These are phyloP conservation scores for Neopestalotiopsis clavispora DNA, from an alignment of 2,329 filamentous ascomycete species.

Conservation along the genomic window DNA sequence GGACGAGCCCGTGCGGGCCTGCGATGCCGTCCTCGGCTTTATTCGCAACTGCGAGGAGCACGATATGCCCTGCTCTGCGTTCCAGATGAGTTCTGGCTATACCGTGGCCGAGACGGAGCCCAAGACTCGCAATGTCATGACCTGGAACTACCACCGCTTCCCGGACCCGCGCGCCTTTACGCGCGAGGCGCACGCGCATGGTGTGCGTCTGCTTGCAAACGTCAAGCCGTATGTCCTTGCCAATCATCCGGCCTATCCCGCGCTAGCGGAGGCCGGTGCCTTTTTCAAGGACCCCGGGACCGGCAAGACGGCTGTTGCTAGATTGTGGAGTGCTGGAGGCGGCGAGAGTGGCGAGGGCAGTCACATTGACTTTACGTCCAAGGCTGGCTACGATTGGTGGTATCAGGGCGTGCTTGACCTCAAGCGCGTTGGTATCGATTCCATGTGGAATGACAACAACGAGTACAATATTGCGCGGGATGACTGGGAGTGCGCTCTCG, in stretches of 20 bases:
- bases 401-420: slow-evolving; percentile 68
- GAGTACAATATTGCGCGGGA: slow-evolving; percentile 73
- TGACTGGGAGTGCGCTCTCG: slow-evolving; percentile 66
- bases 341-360: slow-evolving; percentile 72
- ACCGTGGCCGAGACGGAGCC: slow-evolving; percentile 70
- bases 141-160: slow-evolving; percentile 74
- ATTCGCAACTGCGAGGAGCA: slow-evolving; percentile 65
- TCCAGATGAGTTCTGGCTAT: slow-evolving; percentile 76
- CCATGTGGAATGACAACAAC: slow-evolving; percentile 82
- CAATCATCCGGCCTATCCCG: slow-evolving; percentile 69
- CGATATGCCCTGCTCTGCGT: slow-evolving; percentile 72
- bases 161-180: slow-evolving; percentile 70
- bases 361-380: slow-evolving; percentile 75
- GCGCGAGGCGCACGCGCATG: slow-evolving; percentile 63
- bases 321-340: slow-evolving; percentile 75
- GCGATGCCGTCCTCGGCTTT: slow-evolving; percentile 64
- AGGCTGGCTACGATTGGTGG: slow-evolving; percentile 73
- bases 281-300: slow-evolving; percentile 68
- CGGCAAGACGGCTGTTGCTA: slow-evolving; percentile 57
- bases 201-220: slow-evolving; percentile 72
- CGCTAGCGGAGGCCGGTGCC: slow-evolving; percentile 60
- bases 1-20: slow-evolving; percentile 53
- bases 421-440: slow-evolving; percentile 68
- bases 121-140: slow-evolving; percentile 73
- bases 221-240: slow-evolving; percentile 75